Base-by-base conservation (phyloP, 2,329 filamentous ascomycete species). In the Canariomyces notabilis region DNA sequence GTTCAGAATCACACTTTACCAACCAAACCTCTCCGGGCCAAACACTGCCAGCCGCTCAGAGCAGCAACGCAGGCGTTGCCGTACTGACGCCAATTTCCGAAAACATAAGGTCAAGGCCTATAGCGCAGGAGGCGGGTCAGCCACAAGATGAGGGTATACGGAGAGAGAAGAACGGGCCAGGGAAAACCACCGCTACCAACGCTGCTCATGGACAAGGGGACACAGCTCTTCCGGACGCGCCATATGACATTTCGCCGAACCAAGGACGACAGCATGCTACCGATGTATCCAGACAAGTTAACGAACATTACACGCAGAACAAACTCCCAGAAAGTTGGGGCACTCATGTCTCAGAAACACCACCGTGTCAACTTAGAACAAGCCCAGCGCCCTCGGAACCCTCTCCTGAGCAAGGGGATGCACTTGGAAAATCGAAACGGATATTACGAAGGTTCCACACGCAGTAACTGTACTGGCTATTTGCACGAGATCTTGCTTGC, bases 361-460 rank as follows among this genome's bases (percentile, higher is more conserved):
- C 40, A 3, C 36, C 40, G 20, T 23, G 5, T 2, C 35, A 23
- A 19, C 15, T 21, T 11, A 26, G 26, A 16, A 40, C 39, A 14
- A 43, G 23, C 11, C 37, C 48, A 2, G 36, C 7, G 14, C 33
- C 44, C n/a, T 21, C 36, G 1, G 23, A 11, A 14, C 26, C 34
- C 3, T 20, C 31, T 7, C 22, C 4, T 19, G 20, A 2, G 2
- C 15, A 5, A 3, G n/a, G n/a, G n/a, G 23, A 32, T 32, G 8
- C 15, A 5, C 5, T n/a, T 1, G 5, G n/a, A 11, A 6, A 16
- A 29, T 21, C 37, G 6, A 14, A 3, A 4, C 37, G 42, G 15
- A n/a, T 21, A 11, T 26, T 49, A 18, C 47, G 42, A n/a, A 45
- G 47, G 23, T 32, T 39, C 19, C 23, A 42, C 6, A 49, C 47